phyloP scores from a whole-genome alignment of 495 filamentous ascomycete genomes.

The Parachaetomium inaequale region DNA sequence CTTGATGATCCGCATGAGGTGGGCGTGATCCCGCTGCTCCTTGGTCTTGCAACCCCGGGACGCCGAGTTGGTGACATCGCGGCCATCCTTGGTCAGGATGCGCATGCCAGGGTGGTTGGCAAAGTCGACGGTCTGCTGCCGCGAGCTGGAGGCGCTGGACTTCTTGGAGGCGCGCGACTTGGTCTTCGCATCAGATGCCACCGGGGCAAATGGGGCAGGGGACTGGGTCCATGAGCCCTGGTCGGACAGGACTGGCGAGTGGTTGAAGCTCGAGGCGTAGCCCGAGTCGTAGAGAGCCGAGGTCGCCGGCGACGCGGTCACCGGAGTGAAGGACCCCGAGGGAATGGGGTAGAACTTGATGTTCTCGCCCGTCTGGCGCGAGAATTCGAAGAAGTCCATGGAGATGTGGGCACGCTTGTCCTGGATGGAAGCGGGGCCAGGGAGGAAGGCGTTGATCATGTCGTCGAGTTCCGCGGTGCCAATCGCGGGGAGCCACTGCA shows the following conservation, averaged over 20 bases:
- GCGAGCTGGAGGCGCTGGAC: conserved; percentile 24
- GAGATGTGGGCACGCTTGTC: conserved; percentile 53
- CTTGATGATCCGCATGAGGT: conserved; percentile 57
- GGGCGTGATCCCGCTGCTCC: conserved; percentile 58
- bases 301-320: conserved; percentile 38
- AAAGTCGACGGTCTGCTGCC: conserved; percentile 38
- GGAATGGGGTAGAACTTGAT: conserved; percentile 52
- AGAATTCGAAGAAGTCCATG: conserved; percentile 52
- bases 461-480: conserved; percentile 52
- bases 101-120: conserved; percentile 54
- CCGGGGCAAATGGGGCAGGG: conserved; percentile 24
- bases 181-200: conserved; percentile 19
- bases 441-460: conserved; percentile 50
- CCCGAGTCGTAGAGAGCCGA: conserved; percentile 41
- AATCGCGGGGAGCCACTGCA: conserved; percentile 53
- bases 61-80: conserved; percentile 53
- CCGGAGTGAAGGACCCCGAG: conserved; percentile 32
- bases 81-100: conserved; percentile 56
- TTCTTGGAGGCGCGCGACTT: conserved; percentile 26
- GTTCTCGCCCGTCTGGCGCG: conserved; percentile 40
- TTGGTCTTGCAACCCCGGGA: conserved; percentile 57
- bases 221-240: conserved; percentile 39
- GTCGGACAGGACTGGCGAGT: conserved; percentile 43
- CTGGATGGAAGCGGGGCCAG: conserved; percentile 46
- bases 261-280: conserved; percentile 43